A percentile compares a stretch with the other conserved stretches of the same genome.
Conservation (phyloP, 2,329 filamentous ascomycete genomes). For the Ustilaginoidea virens region DNA sequence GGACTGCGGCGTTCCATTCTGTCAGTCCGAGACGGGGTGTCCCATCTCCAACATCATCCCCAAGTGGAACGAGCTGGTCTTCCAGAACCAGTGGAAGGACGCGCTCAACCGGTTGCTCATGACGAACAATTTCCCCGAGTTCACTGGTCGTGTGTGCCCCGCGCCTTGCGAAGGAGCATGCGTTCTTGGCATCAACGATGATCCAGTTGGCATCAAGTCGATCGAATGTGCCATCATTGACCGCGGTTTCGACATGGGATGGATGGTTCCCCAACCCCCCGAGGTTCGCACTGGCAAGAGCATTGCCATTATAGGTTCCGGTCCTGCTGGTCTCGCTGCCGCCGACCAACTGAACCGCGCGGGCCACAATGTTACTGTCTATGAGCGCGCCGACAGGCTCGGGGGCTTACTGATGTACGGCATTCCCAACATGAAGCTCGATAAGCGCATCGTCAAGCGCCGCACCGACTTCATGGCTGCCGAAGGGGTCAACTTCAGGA, state of each 20-base stretch:
- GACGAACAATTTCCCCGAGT: constrained; percentile 98
- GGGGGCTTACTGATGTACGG: constrained; percentile 96
- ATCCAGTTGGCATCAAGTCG: constrained; percentile 94
- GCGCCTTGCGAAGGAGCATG: constrained; percentile 94
- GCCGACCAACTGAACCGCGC: constrained; percentile 92
- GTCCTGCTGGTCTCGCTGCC: constrained; percentile 75
- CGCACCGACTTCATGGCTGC: constrained; percentile 89
- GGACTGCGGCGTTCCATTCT: constrained; percentile 98
- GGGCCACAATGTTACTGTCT: constrained; percentile 77
- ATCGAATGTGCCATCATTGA: constrained; percentile 98
- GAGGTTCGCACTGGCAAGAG: constrained; percentile 73
- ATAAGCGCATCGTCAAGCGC: constrained; percentile 93
- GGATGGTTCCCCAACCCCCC: constrained; percentile 80
- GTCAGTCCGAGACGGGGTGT: constrained; percentile 89
- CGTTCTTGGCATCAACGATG: constrained; percentile 90
- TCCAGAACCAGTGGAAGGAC: constrained; percentile 70
- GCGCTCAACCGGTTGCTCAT: constrained; percentile 81
- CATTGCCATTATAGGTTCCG: constrained; percentile 79
- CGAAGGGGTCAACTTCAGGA: constrained; percentile 74
- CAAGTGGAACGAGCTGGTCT: constrained; percentile 83
- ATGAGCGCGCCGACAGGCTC: constrained; percentile 79
- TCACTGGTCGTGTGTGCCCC: constrained; percentile 91
- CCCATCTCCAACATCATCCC: constrained; percentile 97
- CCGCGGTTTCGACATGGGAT: constrained; percentile 92
- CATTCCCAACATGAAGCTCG: constrained; percentile 98